A percentile compares a stretch with the other conserved stretches of the same genome.
These are phyloP conservation scores for Zygotorulaspora chibaensis DNA, from an alignment of 805 yeast genomes.

Conservation along the genomic window DNA sequence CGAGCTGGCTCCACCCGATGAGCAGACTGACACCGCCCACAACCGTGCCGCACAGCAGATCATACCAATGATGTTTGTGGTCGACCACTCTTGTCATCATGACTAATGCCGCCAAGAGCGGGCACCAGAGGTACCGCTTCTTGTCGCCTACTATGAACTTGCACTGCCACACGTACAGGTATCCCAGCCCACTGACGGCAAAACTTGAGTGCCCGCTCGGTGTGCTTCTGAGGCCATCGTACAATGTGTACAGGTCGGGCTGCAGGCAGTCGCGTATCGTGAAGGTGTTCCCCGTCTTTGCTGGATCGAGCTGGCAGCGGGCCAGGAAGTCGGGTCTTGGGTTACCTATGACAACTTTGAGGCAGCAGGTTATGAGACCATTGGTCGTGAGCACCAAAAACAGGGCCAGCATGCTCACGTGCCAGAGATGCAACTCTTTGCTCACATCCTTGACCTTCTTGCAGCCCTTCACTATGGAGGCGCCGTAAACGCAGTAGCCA, in stretches of 20 bases:
- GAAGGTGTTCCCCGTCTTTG: constrained; percentile 3
- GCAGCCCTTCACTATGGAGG: constrained; percentile 6
- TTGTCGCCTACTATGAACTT: constrained; percentile 16
- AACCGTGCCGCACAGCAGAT: constrained; percentile 24
- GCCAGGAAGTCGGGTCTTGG: constrained; percentile 31
- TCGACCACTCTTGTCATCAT: constrained; percentile 30
- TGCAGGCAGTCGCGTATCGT: constrained; percentile 22
- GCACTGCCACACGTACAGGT: constrained; percentile 25
- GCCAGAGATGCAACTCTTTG: constrained; percentile 23
- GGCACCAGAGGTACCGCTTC: constrained; percentile 28
- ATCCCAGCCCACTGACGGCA: constrained; percentile 21
- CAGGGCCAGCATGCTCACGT: constrained; percentile 20
- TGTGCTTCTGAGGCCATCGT: constrained; percentile 32
- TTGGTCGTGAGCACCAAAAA: constrained; percentile 21
- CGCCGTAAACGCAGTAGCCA: constrained; percentile 15
- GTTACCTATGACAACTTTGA: constrained; percentile 27
- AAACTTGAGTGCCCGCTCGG: constrained; percentile 34
- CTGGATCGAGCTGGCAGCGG: constrained; percentile 21
- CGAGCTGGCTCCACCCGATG: constrained; percentile 16
- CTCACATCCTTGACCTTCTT: constrained; percentile 20
- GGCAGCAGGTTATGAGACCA: constrained; percentile 26
- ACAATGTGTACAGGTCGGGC: constrained; percentile 16
- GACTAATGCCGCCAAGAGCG: constrained; percentile 20
- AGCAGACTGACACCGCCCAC: constrained; percentile 17
- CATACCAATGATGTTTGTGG: constrained; percentile 34